phyloP scores from a whole-genome alignment of 1,284 basidiomycete species.

The Ceratobasidium sp. region DNA sequence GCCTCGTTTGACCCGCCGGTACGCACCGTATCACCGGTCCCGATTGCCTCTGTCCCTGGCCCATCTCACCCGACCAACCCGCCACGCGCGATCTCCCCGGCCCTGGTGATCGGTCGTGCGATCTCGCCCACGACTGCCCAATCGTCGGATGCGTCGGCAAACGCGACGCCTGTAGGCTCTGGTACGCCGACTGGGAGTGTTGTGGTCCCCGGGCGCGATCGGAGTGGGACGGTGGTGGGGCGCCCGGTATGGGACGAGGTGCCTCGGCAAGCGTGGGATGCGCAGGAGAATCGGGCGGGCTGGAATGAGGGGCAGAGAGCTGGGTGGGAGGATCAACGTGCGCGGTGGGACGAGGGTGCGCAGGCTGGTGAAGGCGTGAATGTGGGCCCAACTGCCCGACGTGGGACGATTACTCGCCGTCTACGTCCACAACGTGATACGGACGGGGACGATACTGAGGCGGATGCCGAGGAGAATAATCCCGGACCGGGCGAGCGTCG shows the following conservation, averaged over 20 bases:
- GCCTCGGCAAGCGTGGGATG: slow-evolving; percentile 50
- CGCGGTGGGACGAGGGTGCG: slow-evolving; percentile 60
- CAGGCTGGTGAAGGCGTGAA: slow-evolving; percentile 20
- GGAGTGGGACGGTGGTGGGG: slow-evolving; percentile 80
- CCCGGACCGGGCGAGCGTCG: slow-evolving; percentile 56
- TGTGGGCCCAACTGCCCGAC: slow-evolving; percentile 1
- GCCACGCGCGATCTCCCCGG: slow-evolving; percentile 12
- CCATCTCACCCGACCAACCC: slow-evolving; percentile 1
- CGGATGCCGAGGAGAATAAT: slow-evolving; percentile 62
- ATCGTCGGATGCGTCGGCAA: slow-evolving; percentile 65
- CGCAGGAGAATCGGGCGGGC: background rate
- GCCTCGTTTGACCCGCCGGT: background rate
- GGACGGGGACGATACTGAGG: slow-evolving; percentile 57
- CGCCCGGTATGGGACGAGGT: slow-evolving; percentile 69
- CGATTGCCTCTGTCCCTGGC: background rate
- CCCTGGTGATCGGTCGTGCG: slow-evolving; percentile 2
- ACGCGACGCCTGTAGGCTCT: slow-evolving; percentile 69
- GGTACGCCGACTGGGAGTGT: slow-evolving; percentile 67
- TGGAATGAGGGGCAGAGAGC: slow-evolving; percentile 4
- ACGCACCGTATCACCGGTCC: slow-evolving; percentile 20
- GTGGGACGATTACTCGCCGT: slow-evolving; percentile 34
- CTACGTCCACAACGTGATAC: slow-evolving; percentile 53
- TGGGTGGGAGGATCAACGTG: slow-evolving; percentile 52
- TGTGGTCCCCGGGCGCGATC: slow-evolving; percentile 69
- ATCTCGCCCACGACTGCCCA: slow-evolving; percentile 32